Conservation (phyloP, 805 yeast species). For the Torulaspora microellipsoides region DNA sequence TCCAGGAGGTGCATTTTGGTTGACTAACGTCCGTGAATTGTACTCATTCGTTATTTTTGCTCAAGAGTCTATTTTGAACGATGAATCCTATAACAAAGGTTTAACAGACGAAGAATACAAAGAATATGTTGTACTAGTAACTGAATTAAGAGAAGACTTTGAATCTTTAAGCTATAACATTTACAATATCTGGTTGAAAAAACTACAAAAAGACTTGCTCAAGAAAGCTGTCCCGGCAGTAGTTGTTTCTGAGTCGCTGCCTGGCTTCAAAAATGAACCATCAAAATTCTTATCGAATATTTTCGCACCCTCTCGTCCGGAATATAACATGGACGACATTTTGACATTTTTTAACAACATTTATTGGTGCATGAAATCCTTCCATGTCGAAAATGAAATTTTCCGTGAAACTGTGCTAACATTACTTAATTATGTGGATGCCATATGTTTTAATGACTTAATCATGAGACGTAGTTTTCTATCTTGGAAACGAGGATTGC, state of each 20-base stretch:
- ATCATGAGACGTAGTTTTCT: constrained; percentile 91
- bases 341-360: constrained; percentile 84
- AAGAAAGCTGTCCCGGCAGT: constrained; percentile 94
- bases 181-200: constrained; percentile 96
- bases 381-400: constrained; percentile 79
- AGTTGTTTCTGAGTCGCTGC: constrained; percentile 88
- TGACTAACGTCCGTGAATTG: constrained; percentile 91
- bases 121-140: constrained; percentile 82
- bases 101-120: constrained; percentile 88
- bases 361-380: constrained; percentile 89
- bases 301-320: constrained; percentile 63
- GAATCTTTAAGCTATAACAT: constrained; percentile 90
- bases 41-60: constrained; percentile 94
- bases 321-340: constrained; percentile 91
- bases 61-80: constrained; percentile 82
- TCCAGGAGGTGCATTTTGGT: constrained; percentile 95
- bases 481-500: constrained; percentile 97
- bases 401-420: constrained; percentile 81
- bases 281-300: constrained; percentile 78
- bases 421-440: constrained; percentile 80
- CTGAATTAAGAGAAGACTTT: constrained; percentile 89
- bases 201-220: constrained; percentile 83
- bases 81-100: constrained; percentile 71
- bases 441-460: constrained; percentile 90
- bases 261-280: constrained; percentile 87